phyloP scores from a whole-genome alignment of 2,329 filamentous ascomycete species.

The Xylaria sp. region DNA sequence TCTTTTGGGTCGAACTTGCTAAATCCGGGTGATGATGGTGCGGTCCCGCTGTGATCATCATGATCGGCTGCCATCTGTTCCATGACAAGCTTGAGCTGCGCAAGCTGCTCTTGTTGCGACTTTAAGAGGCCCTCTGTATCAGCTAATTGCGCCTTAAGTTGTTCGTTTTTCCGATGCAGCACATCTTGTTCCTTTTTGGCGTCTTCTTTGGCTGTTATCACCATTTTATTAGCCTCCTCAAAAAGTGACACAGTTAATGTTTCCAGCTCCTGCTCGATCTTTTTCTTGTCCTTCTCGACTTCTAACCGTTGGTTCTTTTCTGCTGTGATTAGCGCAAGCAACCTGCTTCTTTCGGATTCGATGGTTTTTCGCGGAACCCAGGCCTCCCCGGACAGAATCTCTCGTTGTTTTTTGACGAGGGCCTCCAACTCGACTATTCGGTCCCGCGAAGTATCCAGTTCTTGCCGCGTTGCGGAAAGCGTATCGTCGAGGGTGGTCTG shows the following conservation, averaged over 20 bases:
- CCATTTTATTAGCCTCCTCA: constrained; percentile 98
- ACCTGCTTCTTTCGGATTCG: constrained; percentile 74
- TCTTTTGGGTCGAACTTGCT: constrained; percentile 72
- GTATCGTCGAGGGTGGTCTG: constrained; percentile 92
- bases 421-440: constrained; percentile 75
- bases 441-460: constrained; percentile 78
- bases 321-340: constrained; percentile 68
- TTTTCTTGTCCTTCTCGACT: constrained; percentile 81
- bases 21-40: constrained; percentile 83
- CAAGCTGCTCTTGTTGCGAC: constrained; percentile 92
- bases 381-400: constrained; percentile 77
- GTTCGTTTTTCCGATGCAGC: constrained; percentile 85
- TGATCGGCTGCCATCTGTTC: constrained; percentile 81
- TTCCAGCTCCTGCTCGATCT: constrained; percentile 92
- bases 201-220: constrained; percentile 88
- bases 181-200: constrained; percentile 85
- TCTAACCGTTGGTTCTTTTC: constrained; percentile 73
- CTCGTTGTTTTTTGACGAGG: constrained; percentile 72
- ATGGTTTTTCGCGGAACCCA: constrained; percentile 78
- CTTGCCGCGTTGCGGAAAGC: constrained; percentile 81
- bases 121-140: constrained; percentile 87
- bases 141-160: constrained; percentile 83
- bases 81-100: constrained; percentile 91
- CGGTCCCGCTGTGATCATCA: constrained; percentile 78
- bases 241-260: constrained; percentile 92